Evolutionary conservation across 139 green algal genomes (phyloP), one percentile per base, ranked within the genome.

Genomic region (Zygnema circumcarinatum): DNA sequence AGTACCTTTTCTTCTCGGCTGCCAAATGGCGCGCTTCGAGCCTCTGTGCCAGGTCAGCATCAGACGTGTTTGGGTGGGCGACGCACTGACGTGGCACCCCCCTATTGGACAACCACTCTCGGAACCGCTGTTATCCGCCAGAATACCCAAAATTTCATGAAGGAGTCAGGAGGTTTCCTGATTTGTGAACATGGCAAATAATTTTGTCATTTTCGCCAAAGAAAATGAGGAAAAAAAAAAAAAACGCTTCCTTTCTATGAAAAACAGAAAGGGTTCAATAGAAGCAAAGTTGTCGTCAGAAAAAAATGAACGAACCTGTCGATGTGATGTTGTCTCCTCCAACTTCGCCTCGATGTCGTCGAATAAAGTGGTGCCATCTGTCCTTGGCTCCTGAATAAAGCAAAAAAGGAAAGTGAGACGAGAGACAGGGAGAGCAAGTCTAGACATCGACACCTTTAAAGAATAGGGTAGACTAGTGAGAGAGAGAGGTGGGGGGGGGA

Each of bases 1-100:
- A 7, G 16, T 78, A 78, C 69, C 69, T 39, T 41, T 78, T 78
- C 16, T 78, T 39, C 69, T 78, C 35, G 69, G 69, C 69, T 22
- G 69, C 69, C 7, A 41, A 16, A 20, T n/a, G 69, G 11, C 69
- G 7, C 35, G 7, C 69, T 39, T 39, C 69, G 7, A 78, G 16
- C 69, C 69, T 78, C 16, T 78, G 7, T 20, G 69, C 69, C 7
- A 78, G 7, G 11, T 78, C 69, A 7, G 7, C 47, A 7, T 7
- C 7, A 7, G 47, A 62, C 7, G 47, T 62, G 16, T n/a, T n/a
- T n/a, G 16, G 7, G 47, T 7, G 47, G 16, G 16, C 16, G 16
- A 62, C 16, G 7, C 47, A 16, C 16, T 7, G 47, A 62, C 47
- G 47, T 25, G 47, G 47, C 16, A 25, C 16, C 16, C 7, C 47